These are phyloP conservation scores for Alternaria sp. DNA, from an alignment of 2,329 filamentous ascomycete genomes.

Conservation along the genomic window DNA sequence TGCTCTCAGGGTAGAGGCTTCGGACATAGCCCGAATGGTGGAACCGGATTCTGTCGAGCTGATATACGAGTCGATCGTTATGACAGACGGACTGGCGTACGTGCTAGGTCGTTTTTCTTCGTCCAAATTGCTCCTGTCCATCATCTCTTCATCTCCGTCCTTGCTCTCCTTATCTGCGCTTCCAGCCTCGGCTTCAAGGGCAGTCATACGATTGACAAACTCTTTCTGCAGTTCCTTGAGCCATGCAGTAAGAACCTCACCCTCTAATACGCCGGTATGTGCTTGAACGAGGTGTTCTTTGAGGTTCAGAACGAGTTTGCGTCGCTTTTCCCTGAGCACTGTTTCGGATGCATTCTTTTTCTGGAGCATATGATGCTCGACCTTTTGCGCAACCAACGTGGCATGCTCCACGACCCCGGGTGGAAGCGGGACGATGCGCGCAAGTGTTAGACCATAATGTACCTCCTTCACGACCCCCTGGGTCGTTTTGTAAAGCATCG, in stretches of 20 bases:
- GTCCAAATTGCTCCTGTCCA: conserved; percentile 12
- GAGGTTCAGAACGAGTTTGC: conserved; percentile 77
- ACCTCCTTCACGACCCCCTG: conserved; percentile 74
- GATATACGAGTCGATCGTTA: conserved; percentile 33
- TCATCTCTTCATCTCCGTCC: conserved; percentile 30
- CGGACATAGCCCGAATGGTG: conserved; percentile 23
- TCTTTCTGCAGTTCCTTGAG: conserved; percentile 74
- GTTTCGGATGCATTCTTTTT: conserved; percentile 67
- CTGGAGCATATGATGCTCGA: conserved; percentile 66
- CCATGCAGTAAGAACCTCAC: conserved; percentile 69
- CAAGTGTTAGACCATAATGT: conserved; percentile 86
- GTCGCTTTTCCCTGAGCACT: conserved; percentile 66
- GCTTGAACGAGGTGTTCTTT: conserved; percentile 77
- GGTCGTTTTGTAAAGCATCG: conserved; percentile 85
- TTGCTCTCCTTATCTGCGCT: conserved; percentile 22
- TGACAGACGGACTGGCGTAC: conserved; percentile 30
- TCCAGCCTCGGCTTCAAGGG: conserved; percentile 62
- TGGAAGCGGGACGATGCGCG: conserved; percentile 77
- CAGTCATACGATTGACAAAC: conserved; percentile 75
- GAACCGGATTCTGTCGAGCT: conserved; percentile 31
- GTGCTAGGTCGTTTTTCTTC: conserved; percentile 28
- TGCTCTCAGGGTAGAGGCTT: conserved; percentile 34
- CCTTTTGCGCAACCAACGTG: conserved; percentile 67
- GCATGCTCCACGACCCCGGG: conserved; percentile 72
- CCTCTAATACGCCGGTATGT: conserved; percentile 69